Evolutionary conservation across 441 rosid species (phyloP).

Genomic region (Dalechampia spathulata): DNA sequence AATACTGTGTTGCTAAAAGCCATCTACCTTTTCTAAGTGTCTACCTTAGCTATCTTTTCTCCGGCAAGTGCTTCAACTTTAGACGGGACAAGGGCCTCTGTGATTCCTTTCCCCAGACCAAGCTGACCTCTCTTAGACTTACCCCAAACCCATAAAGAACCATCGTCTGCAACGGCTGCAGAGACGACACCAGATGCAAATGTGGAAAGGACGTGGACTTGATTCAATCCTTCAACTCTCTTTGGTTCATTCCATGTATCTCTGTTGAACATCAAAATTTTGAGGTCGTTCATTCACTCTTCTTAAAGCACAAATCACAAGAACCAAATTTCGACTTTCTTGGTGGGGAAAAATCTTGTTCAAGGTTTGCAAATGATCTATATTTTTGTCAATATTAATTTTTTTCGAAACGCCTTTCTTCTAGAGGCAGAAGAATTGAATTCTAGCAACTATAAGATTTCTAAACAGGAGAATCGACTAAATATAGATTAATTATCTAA

Average conservation of each 20-base stretch:
- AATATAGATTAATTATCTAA: no score
- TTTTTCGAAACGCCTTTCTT: no score
- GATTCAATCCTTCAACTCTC: slow-evolving; percentile 59
- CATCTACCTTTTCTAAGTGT: slow-evolving; percentile 22
- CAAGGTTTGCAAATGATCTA: no score
- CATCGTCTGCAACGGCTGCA: slow-evolving; percentile 65
- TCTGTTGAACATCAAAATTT: slow-evolving; percentile 19
- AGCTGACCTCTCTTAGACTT: slow-evolving; percentile 95
- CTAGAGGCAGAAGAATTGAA: no score
- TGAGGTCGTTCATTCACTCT: background rate
- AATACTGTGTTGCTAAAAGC: background rate
- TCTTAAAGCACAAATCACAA: background rate
- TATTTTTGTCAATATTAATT: no score
- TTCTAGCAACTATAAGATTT: no score
- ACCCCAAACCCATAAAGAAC: slow-evolving; percentile 96
- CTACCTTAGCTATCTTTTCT: slow-evolving; percentile 71
- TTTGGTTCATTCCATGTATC: slow-evolving; percentile 53
- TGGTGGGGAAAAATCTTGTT: no score
- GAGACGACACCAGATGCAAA: slow-evolving; percentile 93
- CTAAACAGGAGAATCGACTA: no score
- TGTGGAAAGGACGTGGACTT: slow-evolving; percentile 42
- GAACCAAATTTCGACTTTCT: background rate
- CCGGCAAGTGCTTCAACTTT: slow-evolving; percentile 55
- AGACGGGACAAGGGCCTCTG: slow-evolving; percentile 55
- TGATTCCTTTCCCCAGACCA: slow-evolving; percentile 68